Evolutionary conservation across 192 early-diverging fungal genomes (phyloP), one percentile per base, ranked within the genome.

Genomic region (Rhizoclosmatium globosum): DNA sequence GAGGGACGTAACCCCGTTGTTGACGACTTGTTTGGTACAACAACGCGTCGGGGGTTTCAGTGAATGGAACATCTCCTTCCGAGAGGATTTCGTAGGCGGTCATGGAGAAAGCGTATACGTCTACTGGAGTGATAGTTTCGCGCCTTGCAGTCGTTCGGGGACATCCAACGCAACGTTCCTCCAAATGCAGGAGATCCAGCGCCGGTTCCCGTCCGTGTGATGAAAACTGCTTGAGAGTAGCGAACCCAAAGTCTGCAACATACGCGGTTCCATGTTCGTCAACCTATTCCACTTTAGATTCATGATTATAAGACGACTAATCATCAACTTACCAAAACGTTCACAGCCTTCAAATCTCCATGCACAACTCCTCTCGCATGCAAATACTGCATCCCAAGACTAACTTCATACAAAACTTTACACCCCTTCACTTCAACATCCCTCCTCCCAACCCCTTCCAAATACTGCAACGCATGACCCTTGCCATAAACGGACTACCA

Each of bases 281-380:
- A n/a, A 79, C 61, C 75, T 77, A 45, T 75, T 31, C 31, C 31
- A 31, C 31, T 31, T 31, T 31, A 71, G n/a, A 57, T 57, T 7
- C 50, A 53, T 7, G 50, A 53, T 53, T 13, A 53, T 13, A 53
- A 1, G 17, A 53, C 17, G 17, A 53, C 0, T 13, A 53, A 53
- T 21, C 13, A 64, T 41, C 21, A 64, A 64, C 75, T 47, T 53
- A 83, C 65, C 56, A 86, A 43, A 17, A 86, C 70, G 50, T 86
- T 86, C 73, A 79, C 75, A n/a, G 72, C 80, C 65, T 84, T 84
- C 61, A 84, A 65, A 69, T 83, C 82, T 11, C 79, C 79, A 69
- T 82, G 79, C 2, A 82, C 56, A 23, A 86, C 79, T 4, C 71
- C 59, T 15, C 72, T 61, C 19, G 69, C 41, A 67, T 86, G 85